Conservation (phyloP, 495 filamentous ascomycete species). For the Durotheca rogersii region DNA sequence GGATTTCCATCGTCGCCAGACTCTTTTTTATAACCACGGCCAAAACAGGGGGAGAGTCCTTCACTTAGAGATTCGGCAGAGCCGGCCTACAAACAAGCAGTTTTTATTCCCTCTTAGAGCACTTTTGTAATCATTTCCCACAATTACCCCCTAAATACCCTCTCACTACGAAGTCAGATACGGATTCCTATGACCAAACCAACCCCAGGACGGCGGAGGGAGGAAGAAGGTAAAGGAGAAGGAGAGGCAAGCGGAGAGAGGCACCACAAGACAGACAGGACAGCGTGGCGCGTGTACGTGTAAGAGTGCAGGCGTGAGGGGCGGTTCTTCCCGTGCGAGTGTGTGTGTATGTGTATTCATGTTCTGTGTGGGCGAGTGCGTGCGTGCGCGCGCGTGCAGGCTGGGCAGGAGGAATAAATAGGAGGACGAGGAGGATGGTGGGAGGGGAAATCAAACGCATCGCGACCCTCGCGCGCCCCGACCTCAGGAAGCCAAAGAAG, state of each 20-base stretch:
- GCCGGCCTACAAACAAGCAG: slow-evolving; percentile 5
- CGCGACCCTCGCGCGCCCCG: no score
- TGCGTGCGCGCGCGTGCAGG: background rate
- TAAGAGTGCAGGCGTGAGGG: no score
- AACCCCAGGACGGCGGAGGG: background rate
- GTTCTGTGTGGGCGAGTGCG: no score
- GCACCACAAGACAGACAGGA: background rate
- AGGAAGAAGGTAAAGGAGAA: background rate
- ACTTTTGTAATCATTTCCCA: slow-evolving; percentile 21
- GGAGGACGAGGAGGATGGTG: background rate
- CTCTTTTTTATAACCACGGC: no score
- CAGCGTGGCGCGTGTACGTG: background rate
- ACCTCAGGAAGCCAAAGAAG: no score
- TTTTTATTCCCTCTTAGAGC: slow-evolving; percentile 17
- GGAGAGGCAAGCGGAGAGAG: background rate
- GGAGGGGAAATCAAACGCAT: no score
- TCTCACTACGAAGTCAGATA: slow-evolving; percentile 21
- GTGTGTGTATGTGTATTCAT: no score
- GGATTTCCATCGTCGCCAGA: no score
- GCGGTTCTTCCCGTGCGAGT: no score
- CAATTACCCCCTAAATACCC: slow-evolving; percentile 22
- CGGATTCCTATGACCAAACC: slow-evolving; percentile 18
- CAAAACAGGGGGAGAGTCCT: background rate
- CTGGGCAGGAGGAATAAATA: background rate
- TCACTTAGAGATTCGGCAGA: background rate